Conservation (phyloP, 495 filamentous ascomycete genomes). For the Durotheca rogersii region DNA sequence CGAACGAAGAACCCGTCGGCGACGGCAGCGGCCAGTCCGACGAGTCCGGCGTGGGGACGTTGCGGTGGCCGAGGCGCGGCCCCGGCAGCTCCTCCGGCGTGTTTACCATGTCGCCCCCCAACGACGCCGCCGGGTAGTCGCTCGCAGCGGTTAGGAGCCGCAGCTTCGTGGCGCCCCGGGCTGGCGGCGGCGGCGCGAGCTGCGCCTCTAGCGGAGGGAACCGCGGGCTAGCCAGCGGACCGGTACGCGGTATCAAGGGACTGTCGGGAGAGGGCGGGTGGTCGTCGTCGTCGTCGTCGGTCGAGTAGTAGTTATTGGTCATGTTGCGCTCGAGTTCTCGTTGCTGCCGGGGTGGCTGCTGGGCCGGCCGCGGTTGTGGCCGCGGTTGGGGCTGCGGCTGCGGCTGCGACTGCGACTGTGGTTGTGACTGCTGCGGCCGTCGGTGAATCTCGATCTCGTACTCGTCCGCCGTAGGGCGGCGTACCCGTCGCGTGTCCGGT, state of each 20-base stretch:
- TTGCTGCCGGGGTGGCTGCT: too few species aligned
- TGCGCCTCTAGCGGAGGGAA: conserved; percentile 24
- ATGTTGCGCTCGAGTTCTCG: too few species aligned
- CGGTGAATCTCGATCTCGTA: conserved; percentile 11
- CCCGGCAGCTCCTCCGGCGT: conserved; percentile 15
- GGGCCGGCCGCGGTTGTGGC: too few species aligned
- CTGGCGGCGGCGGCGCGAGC: conserved; percentile 21
- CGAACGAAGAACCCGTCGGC: conserved; percentile 21
- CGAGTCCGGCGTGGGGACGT: conserved; percentile 29
- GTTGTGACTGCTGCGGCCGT: too few species aligned
- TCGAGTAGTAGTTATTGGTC: too few species aligned
- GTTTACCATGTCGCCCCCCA: conserved; percentile 23
- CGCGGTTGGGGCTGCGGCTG: conserved; percentile 4
- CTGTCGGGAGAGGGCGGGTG: conserved; percentile 33
- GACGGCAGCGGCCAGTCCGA: conserved; percentile 31
- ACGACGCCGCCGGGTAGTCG: conserved; percentile 20
- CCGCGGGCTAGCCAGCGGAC: conserved; percentile 30
- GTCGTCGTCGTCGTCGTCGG: conserved; percentile 21
- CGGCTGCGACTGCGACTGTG: conserved; percentile 1
- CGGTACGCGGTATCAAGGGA: conserved; percentile 30
- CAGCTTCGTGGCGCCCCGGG: conserved; percentile 3
- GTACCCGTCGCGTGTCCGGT: conserved; percentile 18
- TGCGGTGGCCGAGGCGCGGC: conserved; percentile 17
- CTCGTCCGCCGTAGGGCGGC: conserved; percentile 17
- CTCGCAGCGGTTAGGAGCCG: background rate